Conservation (phyloP, 768 basidiomycete species). For the Agaricus subrufescens region DNA sequence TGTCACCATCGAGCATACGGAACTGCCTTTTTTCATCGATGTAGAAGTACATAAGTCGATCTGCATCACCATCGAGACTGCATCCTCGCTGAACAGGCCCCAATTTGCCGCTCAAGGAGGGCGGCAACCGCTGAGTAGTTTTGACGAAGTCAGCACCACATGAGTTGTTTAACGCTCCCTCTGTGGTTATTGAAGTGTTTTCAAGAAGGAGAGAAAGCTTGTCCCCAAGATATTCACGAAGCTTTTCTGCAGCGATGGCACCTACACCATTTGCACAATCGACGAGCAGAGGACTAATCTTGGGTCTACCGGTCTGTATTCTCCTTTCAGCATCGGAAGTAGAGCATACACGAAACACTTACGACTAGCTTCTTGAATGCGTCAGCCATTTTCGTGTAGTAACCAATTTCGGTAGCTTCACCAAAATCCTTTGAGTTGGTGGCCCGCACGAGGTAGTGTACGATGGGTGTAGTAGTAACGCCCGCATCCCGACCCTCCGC, state of each 20-base stretch:
- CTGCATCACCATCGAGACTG: slow-evolving; percentile 96
- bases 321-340: slow-evolving; percentile 1
- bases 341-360: slow-evolving; percentile 24
- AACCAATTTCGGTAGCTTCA: slow-evolving; percentile 75
- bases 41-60: slow-evolving; percentile 95
- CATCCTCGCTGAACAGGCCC: slow-evolving; percentile 78
- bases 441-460: slow-evolving; percentile 90
- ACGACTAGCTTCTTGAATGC: slow-evolving; percentile 90
- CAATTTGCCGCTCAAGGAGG: slow-evolving; percentile 59
- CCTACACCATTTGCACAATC: slow-evolving; percentile 99
- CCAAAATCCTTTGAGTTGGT: slow-evolving; percentile 88
- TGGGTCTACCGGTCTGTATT: slow-evolving; percentile 52
- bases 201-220: slow-evolving; percentile 60
- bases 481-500: slow-evolving; percentile 72
- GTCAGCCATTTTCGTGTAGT: slow-evolving; percentile 72
- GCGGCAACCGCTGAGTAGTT: slow-evolving; percentile 83
- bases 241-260: slow-evolving; percentile 58
- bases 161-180: slow-evolving; percentile 74
- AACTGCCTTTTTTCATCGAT: slow-evolving; percentile 74
- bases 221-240: slow-evolving; percentile 55
- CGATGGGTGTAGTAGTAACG: slow-evolving; percentile 87
- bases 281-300: slow-evolving; percentile 60
- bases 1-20: slow-evolving; percentile 95
- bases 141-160: slow-evolving; percentile 99
- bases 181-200: slow-evolving; percentile 60